These are phyloP conservation scores for Colletotrichum godetiae DNA, from an alignment of 2,329 filamentous ascomycete genomes.

Conservation along the genomic window DNA sequence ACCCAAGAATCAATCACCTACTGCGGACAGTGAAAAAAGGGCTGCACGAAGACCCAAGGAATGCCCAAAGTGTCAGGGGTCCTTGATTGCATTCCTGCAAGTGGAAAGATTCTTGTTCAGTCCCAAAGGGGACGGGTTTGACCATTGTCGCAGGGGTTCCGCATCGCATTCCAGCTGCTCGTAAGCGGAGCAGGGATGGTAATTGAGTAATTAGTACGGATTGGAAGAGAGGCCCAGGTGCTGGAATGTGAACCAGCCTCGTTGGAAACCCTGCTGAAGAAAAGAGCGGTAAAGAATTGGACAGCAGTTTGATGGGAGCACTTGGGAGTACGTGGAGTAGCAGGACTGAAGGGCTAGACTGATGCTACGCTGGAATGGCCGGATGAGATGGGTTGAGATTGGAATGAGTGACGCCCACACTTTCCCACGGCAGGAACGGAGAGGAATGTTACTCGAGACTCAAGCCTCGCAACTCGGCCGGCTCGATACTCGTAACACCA, in stretches of 20 bases:
- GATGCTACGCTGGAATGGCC: not conserved
- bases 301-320: not conserved
- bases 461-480: not conserved
- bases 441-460: not conserved
- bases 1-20: no score
- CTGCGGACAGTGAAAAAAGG: no score
- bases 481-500: no score
- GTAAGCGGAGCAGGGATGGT: no score
- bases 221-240: not conserved
- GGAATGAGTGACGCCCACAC: not conserved
- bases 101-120: not conserved
- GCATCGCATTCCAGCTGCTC: not conserved
- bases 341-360: not conserved
- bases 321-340: not conserved
- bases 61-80: not conserved
- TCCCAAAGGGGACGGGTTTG: not conserved
- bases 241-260: not conserved
- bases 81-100: not conserved
- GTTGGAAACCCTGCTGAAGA: constrained; percentile 26
- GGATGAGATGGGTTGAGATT: not conserved
- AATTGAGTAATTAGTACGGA: no score
- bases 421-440: not conserved
- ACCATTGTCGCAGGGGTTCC: not conserved
- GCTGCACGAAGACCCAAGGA: not conserved
- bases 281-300: not conserved